Base-by-base conservation (phyloP, 441 rosid genomes). In the Francoa sonchifolia region DNA sequence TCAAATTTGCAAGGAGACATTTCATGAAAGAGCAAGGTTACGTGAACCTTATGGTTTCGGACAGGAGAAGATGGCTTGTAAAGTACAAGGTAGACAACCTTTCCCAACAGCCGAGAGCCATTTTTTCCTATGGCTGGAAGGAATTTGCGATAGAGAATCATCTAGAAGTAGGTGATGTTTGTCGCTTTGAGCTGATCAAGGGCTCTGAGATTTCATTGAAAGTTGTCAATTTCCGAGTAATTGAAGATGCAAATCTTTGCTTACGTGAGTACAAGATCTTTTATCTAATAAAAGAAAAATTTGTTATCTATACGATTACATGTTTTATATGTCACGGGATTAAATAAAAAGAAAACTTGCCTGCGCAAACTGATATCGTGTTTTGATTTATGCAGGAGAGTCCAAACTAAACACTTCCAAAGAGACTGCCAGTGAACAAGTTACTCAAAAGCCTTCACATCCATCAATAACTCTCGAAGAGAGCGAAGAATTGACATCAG, bases 181-280 rank as follows among this genome's bases (percentile, higher is more conserved):
- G 59, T 39, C 41, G 39, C 7, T 39, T 55, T 7, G 59, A 55
- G 41, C 19, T 39, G 35, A 55, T 18, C 2, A 20, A 22, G 19
- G 10, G 22, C 8, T 17, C 10, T n/a, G 33, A 17, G n/a, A 6
- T 32, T 13, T 47, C 41, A 1, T 35, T 52, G 13, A 44, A 21
- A 29, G 25, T 44, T 18, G 5, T 25, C 22, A 43, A 43, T 15
- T 38, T 36, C 18, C 44, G 44, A 44, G 50, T 16, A n/a, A 16
- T 28, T 6, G 5, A 9, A 16, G 29, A 40, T 20, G 9, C 15
- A 8, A 14, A 3, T 20, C 2, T 1, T 3, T 8, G 14, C 20
- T 11, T 8, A 8, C 14, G 26, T 14, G 25, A 17, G 33, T 6
- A 6, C 3, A 14, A 11, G n/a, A 10, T 17, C 5, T 4, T 11